Base-by-base conservation (phyloP, 2,329 filamentous ascomycete genomes). In the Fusarium bactridioides region DNA sequence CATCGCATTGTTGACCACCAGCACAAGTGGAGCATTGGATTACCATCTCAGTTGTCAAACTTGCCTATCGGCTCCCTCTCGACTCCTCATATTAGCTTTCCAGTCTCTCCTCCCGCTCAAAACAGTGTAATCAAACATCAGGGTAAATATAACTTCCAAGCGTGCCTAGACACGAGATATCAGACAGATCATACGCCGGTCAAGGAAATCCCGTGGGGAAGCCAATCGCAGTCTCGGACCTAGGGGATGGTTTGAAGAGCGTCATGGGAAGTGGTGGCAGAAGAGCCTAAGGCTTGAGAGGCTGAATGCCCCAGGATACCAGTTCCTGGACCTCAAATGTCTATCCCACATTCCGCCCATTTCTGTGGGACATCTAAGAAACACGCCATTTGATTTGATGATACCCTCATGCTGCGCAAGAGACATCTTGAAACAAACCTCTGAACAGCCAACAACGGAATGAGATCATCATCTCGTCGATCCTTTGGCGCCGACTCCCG, bases 401-500 rank as follows among this genome's bases (percentile, higher is more conserved):
- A 56, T 55, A 56, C 53, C 55, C 47, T 69, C 56, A 65, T 66
- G 44, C 63, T 62, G 61, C 60, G 60, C 38, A 58, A 67, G 51
- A 61, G 29, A 67, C 61, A 76, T 73, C 70, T 77, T 77, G 75
- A 77, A 77, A 77, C 75, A 77, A 76, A 76, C 75, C 70, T 74
- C 75, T 73, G 72, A 63, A 67, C 64, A 67, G 40, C 72, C 74
- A 74, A 75, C 75, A 74, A 62, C 68, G 72, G 75, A 77, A 77
- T 77, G 75, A 77, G 75, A 77, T 77, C 75, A 77, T 77, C 74
- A 72, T 71, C 69, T 71, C 69, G 75, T 77, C 74, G 75, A 77
- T 77, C 75, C 58, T 74, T 73, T 76, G 74, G 66, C 75, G 70
- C 75, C 74, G 72, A 77, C 64, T 77, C 74, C 74, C 75, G 73